phyloP scores from a whole-genome alignment of 2,329 filamentous ascomycete species.

The Phialophora tarda region DNA sequence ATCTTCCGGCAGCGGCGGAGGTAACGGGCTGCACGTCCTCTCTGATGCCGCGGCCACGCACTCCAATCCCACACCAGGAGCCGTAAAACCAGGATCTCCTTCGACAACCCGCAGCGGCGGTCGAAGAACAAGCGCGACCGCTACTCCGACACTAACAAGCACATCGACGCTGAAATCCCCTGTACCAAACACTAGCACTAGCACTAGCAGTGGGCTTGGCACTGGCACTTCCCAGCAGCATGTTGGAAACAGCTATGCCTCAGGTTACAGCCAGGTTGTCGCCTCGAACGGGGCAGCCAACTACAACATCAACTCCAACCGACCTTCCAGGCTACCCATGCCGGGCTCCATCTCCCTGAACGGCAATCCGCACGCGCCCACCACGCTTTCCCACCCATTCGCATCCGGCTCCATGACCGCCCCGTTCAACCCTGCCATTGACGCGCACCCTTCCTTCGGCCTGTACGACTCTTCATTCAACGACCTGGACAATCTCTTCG shows the following conservation, averaged over 20 bases:
- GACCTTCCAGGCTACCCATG: constrained; percentile 5
- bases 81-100: not conserved
- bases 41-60: constrained; percentile 38
- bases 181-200: not conserved
- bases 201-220: not conserved
- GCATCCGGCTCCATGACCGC: constrained; percentile 1
- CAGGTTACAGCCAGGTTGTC: constrained; percentile 7
- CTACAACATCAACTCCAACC: constrained; percentile 5
- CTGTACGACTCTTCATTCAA: constrained; percentile 35
- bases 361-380: not conserved
- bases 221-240: constrained; percentile 7
- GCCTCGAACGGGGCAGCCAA: constrained; percentile 1
- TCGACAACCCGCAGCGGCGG: not conserved
- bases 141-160: constrained; percentile 7
- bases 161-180: constrained; percentile 2
- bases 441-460: constrained; percentile 11
- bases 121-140: not conserved
- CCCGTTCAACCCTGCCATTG: constrained; percentile 5
- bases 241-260: constrained; percentile 10
- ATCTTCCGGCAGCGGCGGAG: constrained; percentile 20
- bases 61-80: constrained; percentile 20
- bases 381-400: not conserved
- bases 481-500: constrained; percentile 40
- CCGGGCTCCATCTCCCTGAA: not conserved
- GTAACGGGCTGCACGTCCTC: constrained; percentile 34